These are phyloP conservation scores for Globisporangium ultimum DNA, from an alignment of 352 stramenopile genomes.

Conservation along the genomic window DNA sequence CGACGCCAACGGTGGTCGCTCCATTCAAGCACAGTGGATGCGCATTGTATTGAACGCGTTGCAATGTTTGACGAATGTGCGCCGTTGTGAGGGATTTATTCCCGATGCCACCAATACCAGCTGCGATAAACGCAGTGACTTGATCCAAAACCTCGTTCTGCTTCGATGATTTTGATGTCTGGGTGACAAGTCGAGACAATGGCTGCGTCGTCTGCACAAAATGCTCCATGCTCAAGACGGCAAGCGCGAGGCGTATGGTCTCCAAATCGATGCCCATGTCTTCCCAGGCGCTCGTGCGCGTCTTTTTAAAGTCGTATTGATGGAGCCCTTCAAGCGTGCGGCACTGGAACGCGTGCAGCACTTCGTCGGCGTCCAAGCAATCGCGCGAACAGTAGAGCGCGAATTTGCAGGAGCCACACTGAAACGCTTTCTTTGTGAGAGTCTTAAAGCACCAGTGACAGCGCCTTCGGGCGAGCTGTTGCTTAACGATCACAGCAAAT, in stretches of 20 bases:
- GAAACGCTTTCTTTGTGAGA: conserved; percentile 41
- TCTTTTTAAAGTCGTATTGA: background rate
- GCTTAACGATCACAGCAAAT: conserved; percentile 47
- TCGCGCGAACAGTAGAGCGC: conserved; percentile 47
- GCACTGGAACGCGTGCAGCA: conserved; percentile 56
- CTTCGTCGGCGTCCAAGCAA: conserved; percentile 38
- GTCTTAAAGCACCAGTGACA: conserved; percentile 65
- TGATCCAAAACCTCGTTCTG: background rate
- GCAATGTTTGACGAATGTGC: conserved; percentile 34
- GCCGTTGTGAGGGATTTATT: conserved; percentile 1
- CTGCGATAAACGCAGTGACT: conserved; percentile 1
- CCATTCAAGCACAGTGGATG: conserved; percentile 51
- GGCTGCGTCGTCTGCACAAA: conserved; percentile 33
- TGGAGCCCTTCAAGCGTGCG: conserved; percentile 20
- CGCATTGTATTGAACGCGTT: conserved; percentile 50
- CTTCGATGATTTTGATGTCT: conserved; percentile 6
- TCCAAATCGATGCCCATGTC: conserved; percentile 28
- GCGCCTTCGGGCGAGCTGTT: conserved; percentile 20
- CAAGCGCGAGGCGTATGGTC: conserved; percentile 41
- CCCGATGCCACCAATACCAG: conserved; percentile 6
- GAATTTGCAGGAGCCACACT: conserved; percentile 50
- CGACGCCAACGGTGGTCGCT: conserved; percentile 32
- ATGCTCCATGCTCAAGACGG: conserved; percentile 54
- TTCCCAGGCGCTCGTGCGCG: background rate
- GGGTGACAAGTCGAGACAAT: conserved; percentile 20